phyloP scores from a whole-genome alignment of 2,329 filamentous ascomycete species.

The Neocucurbitaria cava region DNA sequence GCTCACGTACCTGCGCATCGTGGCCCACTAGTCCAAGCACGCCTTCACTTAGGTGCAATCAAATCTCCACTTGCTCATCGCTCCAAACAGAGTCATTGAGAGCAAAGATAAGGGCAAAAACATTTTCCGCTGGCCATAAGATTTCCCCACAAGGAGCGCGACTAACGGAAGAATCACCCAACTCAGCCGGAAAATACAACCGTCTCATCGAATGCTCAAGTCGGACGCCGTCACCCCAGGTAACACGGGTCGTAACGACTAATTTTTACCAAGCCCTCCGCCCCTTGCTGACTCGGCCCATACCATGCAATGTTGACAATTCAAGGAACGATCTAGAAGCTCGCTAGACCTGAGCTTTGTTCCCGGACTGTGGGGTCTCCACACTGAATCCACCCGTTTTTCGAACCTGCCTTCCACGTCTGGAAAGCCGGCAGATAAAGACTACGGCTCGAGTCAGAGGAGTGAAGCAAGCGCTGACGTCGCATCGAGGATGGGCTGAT shows the following conservation, averaged over 20 bases:
- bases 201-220: not conserved
- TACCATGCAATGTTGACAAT: conserved; percentile 11
- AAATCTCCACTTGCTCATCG: conserved; percentile 9
- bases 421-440: conserved; percentile 19
- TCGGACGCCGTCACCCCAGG: not conserved
- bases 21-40: conserved; percentile 16
- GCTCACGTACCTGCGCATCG: conserved; percentile 16
- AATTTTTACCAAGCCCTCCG: conserved; percentile 10
- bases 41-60: conserved; percentile 6
- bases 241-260: conserved; percentile 1
- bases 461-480: conserved; percentile 1
- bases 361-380: conserved; percentile 28
- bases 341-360: conserved; percentile 15
- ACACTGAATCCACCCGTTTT: conserved; percentile 12
- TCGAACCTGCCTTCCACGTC: conserved; percentile 6
- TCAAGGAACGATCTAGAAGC: conserved; percentile 31
- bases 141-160: conserved; percentile 19
- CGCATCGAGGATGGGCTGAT: conserved; percentile 15
- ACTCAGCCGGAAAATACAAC: conserved; percentile 9
- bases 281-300: conserved; percentile 27
- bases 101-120: conserved; percentile 18
- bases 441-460: conserved; percentile 7
- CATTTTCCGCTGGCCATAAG: not conserved
- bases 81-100: conserved; percentile 19
- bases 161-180: conserved; percentile 16